Conservation (phyloP, 1,284 basidiomycete species). For the Xerocomus minutiporus region DNA sequence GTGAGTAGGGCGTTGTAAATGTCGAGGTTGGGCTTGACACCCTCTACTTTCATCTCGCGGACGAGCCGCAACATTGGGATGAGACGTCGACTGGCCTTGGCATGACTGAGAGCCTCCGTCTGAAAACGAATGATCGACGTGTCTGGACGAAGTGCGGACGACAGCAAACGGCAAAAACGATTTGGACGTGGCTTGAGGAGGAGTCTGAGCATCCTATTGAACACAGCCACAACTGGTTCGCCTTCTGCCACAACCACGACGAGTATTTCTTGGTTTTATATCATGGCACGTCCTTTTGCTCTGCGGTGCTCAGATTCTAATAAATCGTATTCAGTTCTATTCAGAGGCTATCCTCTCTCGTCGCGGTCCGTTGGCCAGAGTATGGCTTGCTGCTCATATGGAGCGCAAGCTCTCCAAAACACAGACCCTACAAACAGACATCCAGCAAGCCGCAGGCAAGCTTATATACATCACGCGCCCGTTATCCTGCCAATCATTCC, state of each 20-base stretch:
- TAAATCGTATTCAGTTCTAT: constrained; percentile 38
- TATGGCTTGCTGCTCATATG: constrained; percentile 99
- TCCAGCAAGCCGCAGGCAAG: constrained; percentile 88
- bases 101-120: constrained; percentile 26
- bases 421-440: constrained; percentile 90
- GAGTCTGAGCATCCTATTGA: not conserved
- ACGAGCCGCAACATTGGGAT: constrained; percentile 31
- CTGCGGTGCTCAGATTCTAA: not conserved
- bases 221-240: constrained; percentile 1
- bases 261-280: not conserved
- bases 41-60: constrained; percentile 53
- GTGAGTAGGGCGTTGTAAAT: constrained; percentile 56
- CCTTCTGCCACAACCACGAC: not conserved
- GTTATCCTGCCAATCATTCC: not conserved
- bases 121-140: constrained; percentile 35
- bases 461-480: not conserved
- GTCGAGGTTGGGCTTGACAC: constrained; percentile 45
- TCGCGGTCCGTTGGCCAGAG: constrained; percentile 89
- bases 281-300: constrained; percentile 24
- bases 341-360: constrained; percentile 91
- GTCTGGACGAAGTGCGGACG: not conserved
- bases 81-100: constrained; percentile 27
- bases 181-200: not conserved
- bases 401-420: constrained; percentile 96
- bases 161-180: not conserved